Evolutionary conservation across 192 early-diverging fungal species (phyloP), one percentile per base, ranked within the genome.

Genomic region (Umbelopsis ramanniana): DNA sequence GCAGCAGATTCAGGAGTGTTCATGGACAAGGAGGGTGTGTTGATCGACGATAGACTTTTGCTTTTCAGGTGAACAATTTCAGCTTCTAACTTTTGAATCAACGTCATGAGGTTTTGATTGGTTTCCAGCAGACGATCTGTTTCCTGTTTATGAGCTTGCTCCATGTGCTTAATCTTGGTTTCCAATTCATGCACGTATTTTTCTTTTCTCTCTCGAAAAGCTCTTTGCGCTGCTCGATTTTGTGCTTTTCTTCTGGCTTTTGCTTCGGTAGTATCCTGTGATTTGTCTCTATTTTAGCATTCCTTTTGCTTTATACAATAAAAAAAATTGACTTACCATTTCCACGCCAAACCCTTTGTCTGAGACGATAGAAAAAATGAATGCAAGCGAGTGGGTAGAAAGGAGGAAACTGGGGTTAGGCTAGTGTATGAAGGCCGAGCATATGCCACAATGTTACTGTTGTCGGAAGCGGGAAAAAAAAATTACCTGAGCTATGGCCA

Each of bases 191-290:
- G 87, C 12, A 95, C 89, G 76, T 96, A 93, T 66, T 86, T 85
- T 72, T 94, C 90, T 72, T 93, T 93, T 69, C 95, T 90, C 74
- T 95, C 94, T 50, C 95, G 91, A 79, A 96, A 96, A 5, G 94
- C 94, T 22, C 79, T 37, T 70, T 81, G 79, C 35, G 79, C 79
- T 72, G 72, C 66, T 47, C 79, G 23, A 29, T 81, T 81, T 47
- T 81, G 79, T 52, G 76, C 79, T 66, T 77, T 81, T 19, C 79
- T 52, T 38, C 75, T 45, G n/a, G 38, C 40, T 23, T 72, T 72
- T 22, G 71, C 67, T 19, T 63, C 57, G 0, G 33, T n/a, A 19
- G 57, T 29, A 63, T 11, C 17, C 57, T 63, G 7, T 37, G 0
- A 0, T n/a, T 37, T 19, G 14, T 1, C 33, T 3, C 19, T 43